A percentile compares a stretch with the other conserved stretches of the same genome.
phyloP scores from a whole-genome alignment of 805 yeast genomes.

The Hanseniaspora clermontiae region DNA sequence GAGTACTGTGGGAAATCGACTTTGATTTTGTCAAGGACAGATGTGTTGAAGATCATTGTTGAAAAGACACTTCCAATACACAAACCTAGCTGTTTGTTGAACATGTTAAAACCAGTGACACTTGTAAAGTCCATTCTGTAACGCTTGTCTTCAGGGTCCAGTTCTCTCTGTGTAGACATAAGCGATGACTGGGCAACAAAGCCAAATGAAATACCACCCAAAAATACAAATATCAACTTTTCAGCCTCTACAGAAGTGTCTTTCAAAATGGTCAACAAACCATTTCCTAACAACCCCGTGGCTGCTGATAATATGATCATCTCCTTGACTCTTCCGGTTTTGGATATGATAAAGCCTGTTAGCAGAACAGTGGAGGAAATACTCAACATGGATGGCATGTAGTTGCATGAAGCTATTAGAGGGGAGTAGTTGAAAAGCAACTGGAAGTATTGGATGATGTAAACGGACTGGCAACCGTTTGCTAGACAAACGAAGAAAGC shows the following conservation, averaged over 20 bases:
- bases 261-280: slow-evolving; percentile 25
- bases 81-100: slow-evolving; percentile 20
- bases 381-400: slow-evolving; percentile 20
- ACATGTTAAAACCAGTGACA: slow-evolving; percentile 21
- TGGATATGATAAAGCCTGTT: slow-evolving; percentile 25
- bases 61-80: slow-evolving; percentile 23
- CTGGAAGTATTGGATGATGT: slow-evolving; percentile 23
- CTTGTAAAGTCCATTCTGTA: slow-evolving; percentile 19
- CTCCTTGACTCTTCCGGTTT: slow-evolving; percentile 29
- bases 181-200: slow-evolving; percentile 25
- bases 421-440: slow-evolving; percentile 20
- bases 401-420: slow-evolving; percentile 22
- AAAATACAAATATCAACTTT: slow-evolving; percentile 29
- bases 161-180: slow-evolving; percentile 24
- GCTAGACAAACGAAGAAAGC: slow-evolving; percentile 18
- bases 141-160: slow-evolving; percentile 18
- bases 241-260: slow-evolving; percentile 23
- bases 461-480: slow-evolving; percentile 19
- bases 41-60: slow-evolving; percentile 20
- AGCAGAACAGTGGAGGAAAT: slow-evolving; percentile 16
- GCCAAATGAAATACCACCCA: slow-evolving; percentile 31
- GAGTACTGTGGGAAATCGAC: slow-evolving; percentile 8
- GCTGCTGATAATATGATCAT: slow-evolving; percentile 25
- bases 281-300: slow-evolving; percentile 28
- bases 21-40: slow-evolving; percentile 17